A percentile compares a stretch with the other conserved stretches of the same genome.
These are phyloP conservation scores for Fabrea salina DNA, from an alignment of 169 alveolate genomes.

Conservation along the genomic window DNA sequence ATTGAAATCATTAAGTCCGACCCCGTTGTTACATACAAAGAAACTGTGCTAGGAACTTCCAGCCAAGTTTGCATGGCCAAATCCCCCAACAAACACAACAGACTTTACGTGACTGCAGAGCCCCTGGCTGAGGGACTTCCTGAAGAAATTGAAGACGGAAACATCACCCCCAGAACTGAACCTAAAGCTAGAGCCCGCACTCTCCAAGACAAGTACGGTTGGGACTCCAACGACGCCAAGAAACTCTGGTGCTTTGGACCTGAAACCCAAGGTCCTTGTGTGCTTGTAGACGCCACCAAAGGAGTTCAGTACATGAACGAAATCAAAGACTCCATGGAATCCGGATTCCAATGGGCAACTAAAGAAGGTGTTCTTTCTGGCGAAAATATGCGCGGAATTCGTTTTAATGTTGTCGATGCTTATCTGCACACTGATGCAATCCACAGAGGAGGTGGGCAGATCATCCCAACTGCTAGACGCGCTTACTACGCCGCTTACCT, in stretches of 20 bases:
- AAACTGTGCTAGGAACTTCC: constrained; percentile 95
- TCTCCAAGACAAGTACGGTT: constrained; percentile 37
- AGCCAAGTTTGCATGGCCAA: constrained; percentile 81
- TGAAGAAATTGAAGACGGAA: constrained; percentile 81
- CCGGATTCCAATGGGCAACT: constrained; percentile 99
- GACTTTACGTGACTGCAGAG: constrained; percentile 59
- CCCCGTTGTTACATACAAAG: constrained; percentile 99
- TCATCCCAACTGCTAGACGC: constrained; percentile 94
- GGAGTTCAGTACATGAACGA: constrained; percentile 98
- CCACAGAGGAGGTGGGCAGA: constrained; percentile 99
- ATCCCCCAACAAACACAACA: constrained; percentile 69
- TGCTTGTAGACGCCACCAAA: constrained; percentile 95
- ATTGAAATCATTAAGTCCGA: constrained; percentile 97
- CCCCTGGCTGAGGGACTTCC: constrained; percentile 60
- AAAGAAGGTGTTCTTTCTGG: constrained; percentile 98
- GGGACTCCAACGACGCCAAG: constrained; percentile 57
- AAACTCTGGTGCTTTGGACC: constrained; percentile 70
- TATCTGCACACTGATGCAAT: constrained; percentile 99
- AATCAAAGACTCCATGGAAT: constrained; percentile 97
- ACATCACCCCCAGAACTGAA: constrained; percentile 56
- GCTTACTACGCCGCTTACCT: constrained; percentile 96
- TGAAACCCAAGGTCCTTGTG: constrained; percentile 92
- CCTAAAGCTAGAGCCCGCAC: constrained; percentile 27
- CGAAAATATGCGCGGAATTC: constrained; percentile 98
- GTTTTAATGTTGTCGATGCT: constrained; percentile 96